phyloP scores from a whole-genome alignment of 148 eudicot species.

The Amaranthus hypochondriacus region DNA sequence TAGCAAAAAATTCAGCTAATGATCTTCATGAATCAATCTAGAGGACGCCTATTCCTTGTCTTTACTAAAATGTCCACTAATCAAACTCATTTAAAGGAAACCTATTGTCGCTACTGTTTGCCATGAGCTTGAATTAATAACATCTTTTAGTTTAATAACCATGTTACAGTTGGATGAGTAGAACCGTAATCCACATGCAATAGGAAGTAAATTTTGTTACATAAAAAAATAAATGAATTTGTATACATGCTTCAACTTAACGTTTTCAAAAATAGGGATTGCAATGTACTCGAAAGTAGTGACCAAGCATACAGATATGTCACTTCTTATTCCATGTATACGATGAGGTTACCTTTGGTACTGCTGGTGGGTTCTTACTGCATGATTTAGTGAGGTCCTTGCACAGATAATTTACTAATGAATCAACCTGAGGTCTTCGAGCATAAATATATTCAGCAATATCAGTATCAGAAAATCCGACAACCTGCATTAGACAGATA shows the following conservation, averaged over 20 bases:
- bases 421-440: constrained; percentile 56
- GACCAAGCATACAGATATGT: not conserved
- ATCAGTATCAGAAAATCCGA: constrained; percentile 91
- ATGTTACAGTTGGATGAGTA: no score
- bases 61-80: not conserved
- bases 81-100: not conserved
- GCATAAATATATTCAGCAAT: constrained; percentile 76
- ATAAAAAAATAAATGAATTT: not conserved
- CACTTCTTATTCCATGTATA: not conserved
- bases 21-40: not conserved
- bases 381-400: constrained; percentile 77
- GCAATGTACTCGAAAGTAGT: not conserved
- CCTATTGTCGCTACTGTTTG: no score
- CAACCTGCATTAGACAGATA: constrained; percentile 43
- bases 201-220: not conserved
- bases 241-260: not conserved
- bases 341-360: constrained; percentile 63
- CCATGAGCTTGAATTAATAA: not conserved
- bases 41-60: not conserved
- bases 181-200: not conserved
- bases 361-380: constrained; percentile 73
- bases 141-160: not conserved
- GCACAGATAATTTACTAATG: constrained; percentile 57
- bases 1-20: not conserved
- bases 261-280: not conserved